Percentiles rank a stretch among this genome's conserved stretches.
These are phyloP conservation scores for Pichia sp. DNA, from an alignment of 1,139 yeast species.

Conservation along the genomic window DNA sequence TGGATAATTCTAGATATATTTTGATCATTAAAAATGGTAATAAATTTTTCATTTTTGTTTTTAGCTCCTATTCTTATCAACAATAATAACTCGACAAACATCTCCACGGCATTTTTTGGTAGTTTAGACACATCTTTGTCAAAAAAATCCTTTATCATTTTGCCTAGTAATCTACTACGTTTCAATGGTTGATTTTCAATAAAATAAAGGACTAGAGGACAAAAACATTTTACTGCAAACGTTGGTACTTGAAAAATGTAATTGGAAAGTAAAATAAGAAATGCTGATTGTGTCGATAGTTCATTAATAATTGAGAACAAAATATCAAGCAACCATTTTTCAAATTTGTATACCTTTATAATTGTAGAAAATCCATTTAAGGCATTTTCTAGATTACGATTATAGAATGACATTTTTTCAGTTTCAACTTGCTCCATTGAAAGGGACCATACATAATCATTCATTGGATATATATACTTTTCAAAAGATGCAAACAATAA, in stretches of 20 bases:
- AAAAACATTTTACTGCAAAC: conserved; percentile 17
- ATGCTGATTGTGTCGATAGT: conserved; percentile 19
- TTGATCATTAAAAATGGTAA: conserved; percentile 32
- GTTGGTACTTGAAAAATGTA: conserved; percentile 23
- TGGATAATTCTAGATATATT: conserved; percentile 31
- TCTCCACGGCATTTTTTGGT: conserved; percentile 24
- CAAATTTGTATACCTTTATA: conserved; percentile 20
- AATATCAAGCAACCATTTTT: conserved; percentile 24
- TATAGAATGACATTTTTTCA: conserved; percentile 11
- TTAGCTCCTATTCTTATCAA: conserved; percentile 42
- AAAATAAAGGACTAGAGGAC: conserved; percentile 27
- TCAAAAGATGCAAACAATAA: conserved; percentile 16
- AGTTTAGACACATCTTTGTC: conserved; percentile 9
- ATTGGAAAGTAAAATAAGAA: conserved; percentile 22
- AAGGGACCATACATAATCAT: conserved; percentile 32
- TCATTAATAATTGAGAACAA: conserved; percentile 35
- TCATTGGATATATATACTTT: conserved; percentile 30
- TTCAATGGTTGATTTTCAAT: conserved; percentile 18
- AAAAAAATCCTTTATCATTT: conserved; percentile 22
- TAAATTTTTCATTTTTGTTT: conserved; percentile 31
- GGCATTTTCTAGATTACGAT: conserved; percentile 11
- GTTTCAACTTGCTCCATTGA: conserved; percentile 28
- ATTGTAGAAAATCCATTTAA: conserved; percentile 17
- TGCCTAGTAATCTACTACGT: conserved; percentile 13
- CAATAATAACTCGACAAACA: conserved; percentile 37